Percentiles rank a stretch among this genome's conserved stretches.
Conservation (phyloP, 352 stramenopile genomes). For the Phytophthora cactorum region DNA sequence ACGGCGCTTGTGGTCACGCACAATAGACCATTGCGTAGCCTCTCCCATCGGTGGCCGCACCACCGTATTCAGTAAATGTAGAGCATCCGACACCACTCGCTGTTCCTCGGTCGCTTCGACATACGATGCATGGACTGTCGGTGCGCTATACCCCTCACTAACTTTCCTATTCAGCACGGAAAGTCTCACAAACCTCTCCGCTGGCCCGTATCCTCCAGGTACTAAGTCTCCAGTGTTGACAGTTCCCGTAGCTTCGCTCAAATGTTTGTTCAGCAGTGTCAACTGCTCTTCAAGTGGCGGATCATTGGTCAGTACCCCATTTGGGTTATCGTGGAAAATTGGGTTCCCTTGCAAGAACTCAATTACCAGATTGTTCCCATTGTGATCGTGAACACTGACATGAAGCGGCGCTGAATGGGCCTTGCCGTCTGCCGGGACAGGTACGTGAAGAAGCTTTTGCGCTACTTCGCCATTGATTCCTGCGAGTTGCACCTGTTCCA, state of each 20-base stretch:
- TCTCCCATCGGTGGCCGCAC: slow-evolving; percentile 50
- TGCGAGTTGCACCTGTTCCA: slow-evolving; percentile 62
- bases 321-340: slow-evolving; percentile 68
- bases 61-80: slow-evolving; percentile 76
- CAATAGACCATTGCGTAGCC: slow-evolving; percentile 72
- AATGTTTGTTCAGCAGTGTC: slow-evolving; percentile 35
- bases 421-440: slow-evolving; percentile 19
- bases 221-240: slow-evolving; percentile 29
- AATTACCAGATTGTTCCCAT: slow-evolving; percentile 71
- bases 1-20: slow-evolving; percentile 65
- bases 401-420: slow-evolving; percentile 58
- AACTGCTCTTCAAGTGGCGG: slow-evolving; percentile 63
- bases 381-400: slow-evolving; percentile 65
- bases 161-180: slow-evolving; percentile 68
- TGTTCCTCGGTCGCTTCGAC: slow-evolving; percentile 65
- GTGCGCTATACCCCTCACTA: slow-evolving; percentile 42
- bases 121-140: slow-evolving; percentile 46
- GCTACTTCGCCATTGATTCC: slow-evolving; percentile 51
- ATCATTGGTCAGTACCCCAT: slow-evolving; percentile 75
- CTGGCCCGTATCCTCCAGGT: slow-evolving; percentile 62
- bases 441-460: slow-evolving; percentile 25
- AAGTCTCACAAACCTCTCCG: slow-evolving; percentile 65
- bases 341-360: slow-evolving; percentile 68
- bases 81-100: slow-evolving; percentile 49
- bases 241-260: slow-evolving; percentile 13